Base-by-base conservation (phyloP, 2,329 filamentous ascomycete genomes). In the Fusarium foetens region DNA sequence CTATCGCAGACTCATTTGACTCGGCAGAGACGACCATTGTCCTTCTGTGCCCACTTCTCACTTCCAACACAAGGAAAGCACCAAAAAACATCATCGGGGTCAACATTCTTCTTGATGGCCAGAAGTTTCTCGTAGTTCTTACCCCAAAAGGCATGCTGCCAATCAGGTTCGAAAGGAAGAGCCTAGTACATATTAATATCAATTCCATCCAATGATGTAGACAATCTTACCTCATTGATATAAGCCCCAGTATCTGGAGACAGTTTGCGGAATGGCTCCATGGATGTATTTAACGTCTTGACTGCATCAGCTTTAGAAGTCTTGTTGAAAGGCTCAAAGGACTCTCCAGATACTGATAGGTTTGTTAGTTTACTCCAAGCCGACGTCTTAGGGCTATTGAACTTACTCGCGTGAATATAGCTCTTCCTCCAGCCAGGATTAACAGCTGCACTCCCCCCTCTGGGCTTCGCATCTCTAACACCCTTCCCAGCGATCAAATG, bases 391-490 rank as follows among this genome's bases (percentile, higher is more conserved):
- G 16, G 8, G 2, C 10, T 17, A 2, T 11, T 1, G 66, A 79
- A 81, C 83, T 77, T 76, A 85, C 85, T 70, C 0, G 79, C 70
- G 55, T 86, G 84, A 6, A 84, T 76, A 23, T 83, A 81, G 0
- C 84, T 80, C 17, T 72, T 83, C 21, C 88, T 81, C 86, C 87
- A 90, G 0, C 85, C 85, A 0, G 87, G 86, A 41, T 84, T 84
- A 5, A 87, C 82, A 1, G 86, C 79, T 35, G 86, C 84, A 45
- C 83, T 78, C 0, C 84, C 85, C 1, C 85, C 86, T 23, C 82
- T 76, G 0, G 85, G 84, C 36, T 78, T 76, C 4, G 84, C 85
- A 45, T 86, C 74, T 1, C 80, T 77, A 2, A 86, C 81, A 1
- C 83, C 86, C 38, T 83, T 82, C 0, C 86, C 85, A 4, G 81